Base-by-base conservation (phyloP, 2,329 filamentous ascomycete genomes). In the Penicillium sp. region DNA sequence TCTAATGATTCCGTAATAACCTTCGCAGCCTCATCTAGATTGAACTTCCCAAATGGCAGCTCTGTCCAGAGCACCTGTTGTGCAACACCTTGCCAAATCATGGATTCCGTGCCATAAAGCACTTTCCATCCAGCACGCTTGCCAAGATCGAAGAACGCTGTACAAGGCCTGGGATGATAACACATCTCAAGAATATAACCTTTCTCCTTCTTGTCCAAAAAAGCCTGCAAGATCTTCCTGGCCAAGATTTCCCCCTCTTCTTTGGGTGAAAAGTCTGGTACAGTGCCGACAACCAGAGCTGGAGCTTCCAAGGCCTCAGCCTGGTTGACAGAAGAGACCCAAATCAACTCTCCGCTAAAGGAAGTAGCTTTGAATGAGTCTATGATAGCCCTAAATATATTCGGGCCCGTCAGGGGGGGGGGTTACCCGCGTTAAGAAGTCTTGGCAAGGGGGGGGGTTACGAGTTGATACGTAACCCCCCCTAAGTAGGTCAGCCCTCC, bases 361-460 rank as follows among this genome's bases (percentile, higher is more conserved):
- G 7, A 39, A n/a, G 12, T 3, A 5, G 4, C 33, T 15, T 40
- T n/a, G 7, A 62, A 59, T 29, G 44, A 55, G 4, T 37, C 17
- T 5, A 64, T 56, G 2, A 64, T 50, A 20, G 43, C 54, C 4
- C 51, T 45, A 5, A 52, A n/a, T n/a, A n/a, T n/a, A n/a, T n/a
- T n/a, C n/a, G n/a, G n/a, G n/a, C n/a, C n/a, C n/a, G n/a, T n/a
- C n/a, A n/a, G n/a, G n/a, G n/a, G n/a, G n/a, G n/a, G n/a, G n/a
- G n/a, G n/a, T n/a, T n/a, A n/a, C n/a, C n/a, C n/a, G n/a, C n/a
- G n/a, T n/a, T n/a, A n/a, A n/a, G n/a, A n/a, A n/a, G n/a, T n/a
- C n/a, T n/a, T n/a, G n/a, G n/a, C n/a, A n/a, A n/a, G n/a, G n/a
- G n/a, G n/a, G n/a, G n/a, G n/a, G n/a, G n/a, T n/a, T n/a, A n/a